A percentile compares a stretch with the other conserved stretches of the same genome.
phyloP scores from a whole-genome alignment of 192 early-diverging fungal genomes.

The Backusella australiensis region DNA sequence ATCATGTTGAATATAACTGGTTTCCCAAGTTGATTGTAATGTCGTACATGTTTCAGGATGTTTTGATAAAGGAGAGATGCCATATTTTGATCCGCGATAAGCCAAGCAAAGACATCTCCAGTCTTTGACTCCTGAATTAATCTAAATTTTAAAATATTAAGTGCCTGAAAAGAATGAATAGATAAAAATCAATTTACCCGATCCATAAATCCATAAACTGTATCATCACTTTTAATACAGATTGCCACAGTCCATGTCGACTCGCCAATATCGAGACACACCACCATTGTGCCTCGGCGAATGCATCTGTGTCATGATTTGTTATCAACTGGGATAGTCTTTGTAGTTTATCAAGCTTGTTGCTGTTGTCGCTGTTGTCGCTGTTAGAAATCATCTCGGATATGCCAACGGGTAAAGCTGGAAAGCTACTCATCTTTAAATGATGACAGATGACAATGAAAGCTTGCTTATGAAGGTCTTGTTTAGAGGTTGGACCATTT shows the following conservation, averaged over 20 bases:
- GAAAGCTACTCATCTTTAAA: neutral
- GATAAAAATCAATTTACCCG: neutral
- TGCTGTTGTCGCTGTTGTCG: neutral
- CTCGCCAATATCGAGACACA: neutral
- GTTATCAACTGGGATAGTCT: neutral
- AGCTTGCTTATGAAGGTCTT: neutral
- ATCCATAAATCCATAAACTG: conserved; percentile 19
- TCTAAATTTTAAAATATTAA: neutral
- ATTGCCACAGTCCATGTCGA: neutral
- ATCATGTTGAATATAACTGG: neutral
- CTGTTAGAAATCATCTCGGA: neutral
- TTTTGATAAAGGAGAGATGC: neutral
- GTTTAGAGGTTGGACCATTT: neutral
- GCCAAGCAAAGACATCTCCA: neutral
- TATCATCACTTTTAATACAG: conserved; percentile 10
- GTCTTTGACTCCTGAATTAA: neutral
- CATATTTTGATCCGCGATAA: conserved; percentile 3
- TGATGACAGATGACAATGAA: neutral
- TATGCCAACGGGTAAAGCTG: neutral
- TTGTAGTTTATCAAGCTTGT: neutral
- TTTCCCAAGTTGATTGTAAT: neutral
- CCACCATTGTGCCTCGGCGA: neutral
- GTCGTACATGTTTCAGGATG: neutral
- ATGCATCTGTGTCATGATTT: neutral
- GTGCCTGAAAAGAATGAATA: neutral